Percentiles rank a stretch among this genome's conserved stretches.
phyloP scores from a whole-genome alignment of 495 filamentous ascomycete species.

The Hypoxylon lienhwacheense region DNA sequence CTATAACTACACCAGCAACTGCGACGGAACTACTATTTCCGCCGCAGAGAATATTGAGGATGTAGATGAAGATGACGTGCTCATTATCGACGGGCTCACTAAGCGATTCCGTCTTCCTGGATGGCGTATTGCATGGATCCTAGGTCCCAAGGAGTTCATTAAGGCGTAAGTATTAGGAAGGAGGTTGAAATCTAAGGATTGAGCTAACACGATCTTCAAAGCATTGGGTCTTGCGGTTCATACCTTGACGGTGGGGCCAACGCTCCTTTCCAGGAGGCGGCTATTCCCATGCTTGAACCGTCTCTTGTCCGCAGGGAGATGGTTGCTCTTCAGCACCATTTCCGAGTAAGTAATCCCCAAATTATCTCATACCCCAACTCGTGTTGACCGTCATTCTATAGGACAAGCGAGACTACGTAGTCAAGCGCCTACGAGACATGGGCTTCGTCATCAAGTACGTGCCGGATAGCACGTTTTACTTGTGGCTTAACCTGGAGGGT shows the following conservation, averaged over 20 bases:
- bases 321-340: slow-evolving; percentile 84
- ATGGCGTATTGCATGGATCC: slow-evolving; percentile 95
- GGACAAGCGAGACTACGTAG: slow-evolving; percentile 86
- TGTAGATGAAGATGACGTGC: slow-evolving; percentile 68
- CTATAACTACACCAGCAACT: slow-evolving; percentile 90
- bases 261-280: slow-evolving; percentile 93
- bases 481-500: slow-evolving; percentile 60
- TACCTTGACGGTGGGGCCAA: slow-evolving; percentile 97
- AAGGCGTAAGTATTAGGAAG: slow-evolving; percentile 57
- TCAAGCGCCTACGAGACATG: slow-evolving; percentile 73
- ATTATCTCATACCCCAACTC: neutral
- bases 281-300: slow-evolving; percentile 88
- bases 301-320: slow-evolving; percentile 79
- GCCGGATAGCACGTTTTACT: slow-evolving; percentile 91
- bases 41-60: slow-evolving; percentile 83
- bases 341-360: slow-evolving; percentile 50
- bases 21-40: slow-evolving; percentile 84
- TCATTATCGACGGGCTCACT: slow-evolving; percentile 93
- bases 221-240: slow-evolving; percentile 83
- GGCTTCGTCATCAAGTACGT: slow-evolving; percentile 79
- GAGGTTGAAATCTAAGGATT: neutral
- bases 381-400: slow-evolving; percentile 17
- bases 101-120: slow-evolving; percentile 96
- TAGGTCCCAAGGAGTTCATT: slow-evolving; percentile 96
- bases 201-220: slow-evolving; percentile 20